Conservation (phyloP, 805 yeast species). For the Barnettozyma californica region DNA sequence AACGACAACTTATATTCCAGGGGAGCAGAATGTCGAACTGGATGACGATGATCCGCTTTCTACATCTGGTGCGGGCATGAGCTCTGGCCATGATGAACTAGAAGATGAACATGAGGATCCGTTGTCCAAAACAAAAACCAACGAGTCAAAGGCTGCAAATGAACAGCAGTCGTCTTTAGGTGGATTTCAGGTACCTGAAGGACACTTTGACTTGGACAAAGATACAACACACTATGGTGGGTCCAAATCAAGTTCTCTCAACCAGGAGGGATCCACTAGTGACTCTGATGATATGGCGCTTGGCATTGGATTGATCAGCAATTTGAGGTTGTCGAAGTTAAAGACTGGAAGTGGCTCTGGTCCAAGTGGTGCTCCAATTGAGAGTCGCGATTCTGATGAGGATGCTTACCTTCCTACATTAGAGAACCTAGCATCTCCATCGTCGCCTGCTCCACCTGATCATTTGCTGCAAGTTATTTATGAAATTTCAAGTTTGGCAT, state of each 20-base stretch:
- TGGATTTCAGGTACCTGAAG: conserved; percentile 22
- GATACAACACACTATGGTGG: not conserved
- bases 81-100: conserved; percentile 8
- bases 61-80: conserved; percentile 1
- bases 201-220: not conserved
- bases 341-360: conserved; percentile 24
- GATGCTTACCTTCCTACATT: conserved; percentile 36
- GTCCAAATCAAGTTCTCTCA: conserved; percentile 16
- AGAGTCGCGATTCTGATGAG: conserved; percentile 4
- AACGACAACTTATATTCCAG: not conserved
- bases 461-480: conserved; percentile 52
- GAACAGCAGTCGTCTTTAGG: not conserved
- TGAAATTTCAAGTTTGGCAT: conserved; percentile 55
- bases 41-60: conserved; percentile 20
- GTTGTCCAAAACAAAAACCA: not conserved
- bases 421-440: conserved; percentile 52
- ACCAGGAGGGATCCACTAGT: conserved; percentile 18
- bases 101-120: conserved; percentile 3
- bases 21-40: not conserved
- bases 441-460: conserved; percentile 51
- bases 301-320: conserved; percentile 22
- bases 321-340: conserved; percentile 9
- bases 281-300: conserved; percentile 25
- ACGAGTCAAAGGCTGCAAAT: not conserved
- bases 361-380: conserved; percentile 9